A percentile compares a stretch with the other conserved stretches of the same genome.
Evolutionary conservation across 148 eudicot genomes (phyloP).

Genomic region (Silene uniflora): DNA sequence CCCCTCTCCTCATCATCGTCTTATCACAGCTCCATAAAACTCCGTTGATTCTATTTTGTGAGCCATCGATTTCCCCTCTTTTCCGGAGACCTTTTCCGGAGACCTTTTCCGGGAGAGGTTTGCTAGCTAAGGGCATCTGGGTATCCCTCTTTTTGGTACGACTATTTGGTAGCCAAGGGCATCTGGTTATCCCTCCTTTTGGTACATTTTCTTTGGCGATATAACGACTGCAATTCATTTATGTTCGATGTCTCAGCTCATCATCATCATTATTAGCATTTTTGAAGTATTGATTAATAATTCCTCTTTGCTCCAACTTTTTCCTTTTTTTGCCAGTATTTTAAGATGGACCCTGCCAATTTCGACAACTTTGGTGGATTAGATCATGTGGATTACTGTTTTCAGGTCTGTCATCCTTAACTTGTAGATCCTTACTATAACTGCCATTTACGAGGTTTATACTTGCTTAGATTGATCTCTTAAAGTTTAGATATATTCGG

Average conservation of each 20-base stretch:
- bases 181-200: too few relatives aligned
- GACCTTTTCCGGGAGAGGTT: too few relatives aligned
- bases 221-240: neutral
- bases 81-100: too few relatives aligned
- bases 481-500: slow-evolving; percentile 2
- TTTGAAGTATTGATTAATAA: neutral
- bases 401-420: slow-evolving; percentile 50
- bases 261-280: neutral
- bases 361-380: slow-evolving; percentile 68
- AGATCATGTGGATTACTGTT: slow-evolving; percentile 88
- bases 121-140: too few relatives aligned
- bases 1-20: too few relatives aligned
- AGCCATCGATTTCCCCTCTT: too few relatives aligned
- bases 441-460: neutral
- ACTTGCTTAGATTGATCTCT: neutral
- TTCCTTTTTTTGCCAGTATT: slow-evolving; percentile 53
- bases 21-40: too few relatives aligned
- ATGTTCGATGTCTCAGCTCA: slow-evolving; percentile 1
- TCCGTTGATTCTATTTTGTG: too few relatives aligned
- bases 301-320: neutral
- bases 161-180: too few relatives aligned
- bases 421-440: neutral
- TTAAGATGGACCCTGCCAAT: slow-evolving; percentile 78
- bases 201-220: too few relatives aligned
- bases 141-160: too few relatives aligned